Conservation (phyloP, 164 flowering plant species). For the Chimonanthus salicifolius region DNA sequence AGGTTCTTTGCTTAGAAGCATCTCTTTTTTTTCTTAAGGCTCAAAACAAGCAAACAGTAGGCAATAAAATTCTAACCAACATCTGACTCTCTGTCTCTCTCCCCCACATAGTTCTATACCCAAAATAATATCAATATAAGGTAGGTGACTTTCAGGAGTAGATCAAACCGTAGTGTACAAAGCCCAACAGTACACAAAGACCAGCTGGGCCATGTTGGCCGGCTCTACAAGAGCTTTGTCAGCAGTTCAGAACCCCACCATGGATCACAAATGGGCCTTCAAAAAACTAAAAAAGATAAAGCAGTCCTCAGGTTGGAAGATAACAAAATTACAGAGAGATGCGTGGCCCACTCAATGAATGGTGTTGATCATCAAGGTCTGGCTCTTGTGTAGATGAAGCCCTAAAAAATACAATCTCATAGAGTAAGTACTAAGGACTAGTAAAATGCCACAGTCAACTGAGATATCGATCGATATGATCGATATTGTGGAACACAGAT, state of each 20-base stretch:
- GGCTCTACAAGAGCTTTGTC: too few species aligned
- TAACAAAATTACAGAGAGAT: not conserved
- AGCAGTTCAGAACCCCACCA: not conserved
- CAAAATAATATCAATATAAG: not conserved
- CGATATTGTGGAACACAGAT: not conserved
- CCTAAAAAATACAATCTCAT: not conserved
- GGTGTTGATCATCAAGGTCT: not conserved
- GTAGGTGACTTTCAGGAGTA: not conserved
- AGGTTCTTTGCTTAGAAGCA: constrained; percentile 9
- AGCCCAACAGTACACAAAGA: too few species aligned
- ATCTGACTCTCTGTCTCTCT: too few species aligned
- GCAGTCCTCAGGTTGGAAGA: not conserved
- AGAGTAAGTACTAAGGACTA: not conserved
- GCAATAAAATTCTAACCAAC: too few species aligned
- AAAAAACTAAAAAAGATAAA: too few species aligned
- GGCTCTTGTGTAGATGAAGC: not conserved
- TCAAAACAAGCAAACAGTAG: constrained; percentile 2
- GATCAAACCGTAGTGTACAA: not conserved
- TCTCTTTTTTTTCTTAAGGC: constrained; percentile 2
- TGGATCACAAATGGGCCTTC: not conserved
- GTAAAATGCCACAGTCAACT: not conserved
- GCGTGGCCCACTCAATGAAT: not conserved
- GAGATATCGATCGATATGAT: not conserved
- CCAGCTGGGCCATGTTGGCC: too few species aligned
- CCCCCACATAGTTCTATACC: not conserved